phyloP scores from a whole-genome alignment of 2,329 filamentous ascomycete genomes.

The Myriosclerotinia curreyana region DNA sequence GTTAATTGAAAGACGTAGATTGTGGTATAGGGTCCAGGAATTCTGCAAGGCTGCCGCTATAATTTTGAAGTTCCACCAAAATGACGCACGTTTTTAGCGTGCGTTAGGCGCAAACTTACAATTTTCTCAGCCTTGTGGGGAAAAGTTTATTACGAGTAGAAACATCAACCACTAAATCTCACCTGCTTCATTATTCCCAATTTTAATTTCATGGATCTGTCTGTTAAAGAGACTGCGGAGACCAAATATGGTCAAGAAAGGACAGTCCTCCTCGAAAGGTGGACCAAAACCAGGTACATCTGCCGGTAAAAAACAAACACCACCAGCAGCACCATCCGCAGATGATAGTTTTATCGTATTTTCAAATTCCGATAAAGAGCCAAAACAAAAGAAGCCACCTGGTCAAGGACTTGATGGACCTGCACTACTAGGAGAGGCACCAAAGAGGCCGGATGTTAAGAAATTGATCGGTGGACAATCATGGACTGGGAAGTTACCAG shows the following conservation, averaged over 20 bases:
- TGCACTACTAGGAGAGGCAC: slow-evolving; percentile 36
- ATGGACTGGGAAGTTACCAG: slow-evolving; percentile 95
- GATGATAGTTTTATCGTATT: slow-evolving; percentile 56
- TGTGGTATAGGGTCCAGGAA: not conserved
- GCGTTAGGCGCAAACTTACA: not conserved
- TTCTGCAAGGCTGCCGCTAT: not conserved
- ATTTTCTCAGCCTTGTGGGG: slow-evolving; percentile 17
- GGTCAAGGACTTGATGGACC: slow-evolving; percentile 32
- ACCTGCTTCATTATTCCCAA: not conserved
- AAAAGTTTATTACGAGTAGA: not conserved
- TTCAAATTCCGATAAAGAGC: slow-evolving; percentile 56
- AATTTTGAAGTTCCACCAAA: not conserved
- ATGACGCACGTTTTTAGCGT: slow-evolving; percentile 11
- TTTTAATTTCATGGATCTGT: slow-evolving; percentile 22
- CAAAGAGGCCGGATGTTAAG: slow-evolving; percentile 57
- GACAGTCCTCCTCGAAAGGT: slow-evolving; percentile 36
- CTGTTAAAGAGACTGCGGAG: slow-evolving; percentile 18
- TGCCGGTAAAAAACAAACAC: slow-evolving; percentile 33
- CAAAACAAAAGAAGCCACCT: slow-evolving; percentile 37
- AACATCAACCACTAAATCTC: not conserved
- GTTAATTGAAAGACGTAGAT: too few relatives aligned
- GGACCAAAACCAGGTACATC: slow-evolving; percentile 38
- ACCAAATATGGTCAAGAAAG: slow-evolving; percentile 40
- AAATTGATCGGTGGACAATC: slow-evolving; percentile 91
- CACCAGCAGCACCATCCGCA: slow-evolving; percentile 32